Evolutionary conservation across 768 basidiomycete species (phyloP), one percentile per base, ranked within the genome.

Genomic region (Suillus discolor): DNA sequence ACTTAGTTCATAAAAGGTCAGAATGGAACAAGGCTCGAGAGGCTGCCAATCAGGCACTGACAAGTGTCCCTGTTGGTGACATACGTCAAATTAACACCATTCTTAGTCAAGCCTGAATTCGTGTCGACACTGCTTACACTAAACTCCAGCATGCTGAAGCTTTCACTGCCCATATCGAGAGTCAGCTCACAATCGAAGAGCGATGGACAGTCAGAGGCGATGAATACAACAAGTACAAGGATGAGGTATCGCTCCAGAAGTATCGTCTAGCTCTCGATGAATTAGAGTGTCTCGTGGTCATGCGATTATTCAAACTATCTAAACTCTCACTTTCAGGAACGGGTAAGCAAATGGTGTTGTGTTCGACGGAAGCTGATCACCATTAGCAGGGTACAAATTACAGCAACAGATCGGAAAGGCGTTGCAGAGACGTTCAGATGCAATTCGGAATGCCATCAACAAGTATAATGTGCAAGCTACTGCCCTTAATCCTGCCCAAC

Each of bases 271-370:
- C 79, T 2, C 71, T 82, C 0, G 71, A 79, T 25, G 67, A 71
- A 18, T 65, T 82, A 0, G 75, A 81, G 55, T 34, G 67, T 36
- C 77, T 81, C 18, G 73, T 77, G 4, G 68, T 80, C 1, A 75
- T 75, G 67, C 72, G 72, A 0, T 68, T 82, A 2, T 80, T 82
- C 39, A 1, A 41, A 16, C 39, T 41, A 41, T 41, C 39, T 15
- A 41, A n/a, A n/a, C n/a, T n/a, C n/a, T n/a, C n/a, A n/a, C n/a
- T n/a, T n/a, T n/a, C n/a, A n/a, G n/a, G n/a, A 41, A 15, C 15
- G 25, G 59, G 47, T 7, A 44, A 59, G 51, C 18, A 44, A 44
- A 44, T 44, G 44, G 1, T 44, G 2, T 44, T 44, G 44, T 44
- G 44, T 44, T 44, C 3, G 18, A 44, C 0, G 44, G 44, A 44